Percentiles rank a stretch among this genome's conserved stretches.
Evolutionary conservation across 106 monocot genomes (phyloP).

Genomic region (Dioscorea dumetorum): DNA sequence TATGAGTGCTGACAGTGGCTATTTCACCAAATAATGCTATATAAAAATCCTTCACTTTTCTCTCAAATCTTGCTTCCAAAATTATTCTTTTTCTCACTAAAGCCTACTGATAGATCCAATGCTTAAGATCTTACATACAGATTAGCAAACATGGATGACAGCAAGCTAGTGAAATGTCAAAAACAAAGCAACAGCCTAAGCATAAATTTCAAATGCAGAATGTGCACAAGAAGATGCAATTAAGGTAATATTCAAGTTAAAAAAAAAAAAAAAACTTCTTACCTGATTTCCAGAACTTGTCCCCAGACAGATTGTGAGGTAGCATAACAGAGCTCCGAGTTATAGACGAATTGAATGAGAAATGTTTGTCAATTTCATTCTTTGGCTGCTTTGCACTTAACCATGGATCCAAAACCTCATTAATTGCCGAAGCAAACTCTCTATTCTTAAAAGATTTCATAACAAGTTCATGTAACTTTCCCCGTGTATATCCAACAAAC

Average conservation of each 20-base stretch:
- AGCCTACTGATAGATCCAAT: too few species aligned
- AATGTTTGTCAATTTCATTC: constrained; percentile 71
- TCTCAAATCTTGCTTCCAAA: too few species aligned
- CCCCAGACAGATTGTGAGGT: constrained; percentile 35
- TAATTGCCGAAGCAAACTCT: constrained; percentile 86
- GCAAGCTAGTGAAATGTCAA: too few species aligned
- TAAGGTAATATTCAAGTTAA: too few species aligned
- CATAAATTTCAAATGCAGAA: too few species aligned
- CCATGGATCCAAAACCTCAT: constrained; percentile 99
- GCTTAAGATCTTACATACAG: too few species aligned
- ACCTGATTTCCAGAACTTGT: constrained; percentile 77
- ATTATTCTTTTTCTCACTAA: too few species aligned
- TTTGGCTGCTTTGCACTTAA: constrained; percentile 74
- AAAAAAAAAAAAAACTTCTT: not conserved
- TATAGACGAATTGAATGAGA: constrained; percentile 61
- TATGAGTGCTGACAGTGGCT: too few species aligned
- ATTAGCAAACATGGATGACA: too few species aligned
- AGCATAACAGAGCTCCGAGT: constrained; percentile 50
- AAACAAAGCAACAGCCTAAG: too few species aligned
- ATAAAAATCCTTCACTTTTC: too few species aligned
- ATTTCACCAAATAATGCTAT: too few species aligned
- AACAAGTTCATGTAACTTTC: constrained; percentile 92
- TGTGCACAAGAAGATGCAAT: not conserved
- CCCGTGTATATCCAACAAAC: constrained; percentile 80
- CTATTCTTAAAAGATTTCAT: constrained; percentile 97